A percentile compares a stretch with the other conserved stretches of the same genome.
These are phyloP conservation scores for Gymnopilus dilepis DNA, from an alignment of 768 basidiomycete species.

Conservation along the genomic window DNA sequence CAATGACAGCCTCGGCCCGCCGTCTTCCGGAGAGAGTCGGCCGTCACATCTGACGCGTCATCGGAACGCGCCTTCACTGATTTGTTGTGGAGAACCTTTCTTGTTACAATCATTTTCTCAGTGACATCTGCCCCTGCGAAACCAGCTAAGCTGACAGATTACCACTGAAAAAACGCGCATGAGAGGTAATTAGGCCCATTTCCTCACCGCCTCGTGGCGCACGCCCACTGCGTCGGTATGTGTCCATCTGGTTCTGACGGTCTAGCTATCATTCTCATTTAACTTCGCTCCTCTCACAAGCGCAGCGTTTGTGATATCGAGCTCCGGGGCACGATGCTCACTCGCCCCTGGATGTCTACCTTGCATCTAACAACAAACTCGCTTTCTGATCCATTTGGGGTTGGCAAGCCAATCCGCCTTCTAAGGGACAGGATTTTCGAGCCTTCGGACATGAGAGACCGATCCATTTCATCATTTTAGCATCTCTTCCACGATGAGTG, in stretches of 20 bases:
- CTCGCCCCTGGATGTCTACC: neutral
- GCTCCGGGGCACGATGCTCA: neutral
- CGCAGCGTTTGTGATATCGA: neutral
- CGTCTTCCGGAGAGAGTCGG: neutral
- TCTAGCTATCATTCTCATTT: neutral
- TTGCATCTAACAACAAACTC: neutral
- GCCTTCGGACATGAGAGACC: slow-evolving; percentile 3
- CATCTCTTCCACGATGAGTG: neutral
- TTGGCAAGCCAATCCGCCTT: neutral
- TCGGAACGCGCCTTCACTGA: neutral
- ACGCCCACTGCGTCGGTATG: neutral
- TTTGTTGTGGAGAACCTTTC: slow-evolving; percentile 4
- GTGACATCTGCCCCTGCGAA: slow-evolving; percentile 4
- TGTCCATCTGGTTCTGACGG: neutral
- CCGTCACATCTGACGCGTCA: neutral
- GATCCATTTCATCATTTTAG: neutral
- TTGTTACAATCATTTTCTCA: slow-evolving; percentile 8
- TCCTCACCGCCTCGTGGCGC: neutral
- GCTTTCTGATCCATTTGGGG: slow-evolving; percentile 1
- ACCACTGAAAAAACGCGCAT: neutral
- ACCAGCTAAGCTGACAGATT: neutral
- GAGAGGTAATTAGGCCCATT: neutral
- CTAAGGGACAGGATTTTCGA: slow-evolving; percentile 1
- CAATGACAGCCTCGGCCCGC: neutral
- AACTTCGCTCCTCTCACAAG: slow-evolving; percentile 4